These are phyloP conservation scores for Cyclotella cryptica DNA, from an alignment of 108 stramenopile genomes.

Conservation along the genomic window DNA sequence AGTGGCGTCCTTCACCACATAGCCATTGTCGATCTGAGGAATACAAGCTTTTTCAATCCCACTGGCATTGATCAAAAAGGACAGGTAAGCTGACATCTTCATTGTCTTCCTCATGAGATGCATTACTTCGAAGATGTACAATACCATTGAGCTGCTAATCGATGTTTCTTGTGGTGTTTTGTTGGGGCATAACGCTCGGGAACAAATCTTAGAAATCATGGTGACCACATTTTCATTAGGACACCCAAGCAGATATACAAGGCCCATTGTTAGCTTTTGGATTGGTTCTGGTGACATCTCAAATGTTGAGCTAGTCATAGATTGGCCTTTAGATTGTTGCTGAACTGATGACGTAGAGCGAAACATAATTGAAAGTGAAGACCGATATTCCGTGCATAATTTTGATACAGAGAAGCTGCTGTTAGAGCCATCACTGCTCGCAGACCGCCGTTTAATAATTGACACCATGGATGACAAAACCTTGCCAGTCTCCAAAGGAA, in stretches of 20 bases:
- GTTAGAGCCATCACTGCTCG: slow-evolving; percentile 1
- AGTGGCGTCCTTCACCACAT: background rate
- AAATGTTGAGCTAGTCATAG: slow-evolving; percentile 52
- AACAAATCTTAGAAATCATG: slow-evolving; percentile 53
- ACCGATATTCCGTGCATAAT: slow-evolving; percentile 34
- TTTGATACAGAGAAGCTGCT: slow-evolving; percentile 20
- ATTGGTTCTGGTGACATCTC: slow-evolving; percentile 58
- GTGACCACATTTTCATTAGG: slow-evolving; percentile 47
- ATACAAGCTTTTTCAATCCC: slow-evolving; percentile 38
- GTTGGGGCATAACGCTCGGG: slow-evolving; percentile 24
- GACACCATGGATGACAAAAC: slow-evolving; percentile 43
- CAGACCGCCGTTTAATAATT: slow-evolving; percentile 38
- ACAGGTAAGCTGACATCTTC: slow-evolving; percentile 62
- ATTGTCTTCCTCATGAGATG: slow-evolving; percentile 63
- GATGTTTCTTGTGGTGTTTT: background rate
- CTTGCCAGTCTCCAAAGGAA: slow-evolving; percentile 37
- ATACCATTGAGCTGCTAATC: slow-evolving; percentile 33
- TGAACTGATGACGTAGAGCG: background rate
- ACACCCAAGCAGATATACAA: slow-evolving; percentile 55
- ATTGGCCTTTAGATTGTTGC: slow-evolving; percentile 9
- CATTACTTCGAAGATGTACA: slow-evolving; percentile 61
- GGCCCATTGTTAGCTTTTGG: slow-evolving; percentile 60
- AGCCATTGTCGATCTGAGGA: background rate
- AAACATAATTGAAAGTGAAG: slow-evolving; percentile 33
- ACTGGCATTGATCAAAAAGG: slow-evolving; percentile 61